Evolutionary conservation across 306 rosid species (phyloP), one percentile per base, ranked within the genome.

Genomic region (Trichosanthes cucumerina): DNA sequence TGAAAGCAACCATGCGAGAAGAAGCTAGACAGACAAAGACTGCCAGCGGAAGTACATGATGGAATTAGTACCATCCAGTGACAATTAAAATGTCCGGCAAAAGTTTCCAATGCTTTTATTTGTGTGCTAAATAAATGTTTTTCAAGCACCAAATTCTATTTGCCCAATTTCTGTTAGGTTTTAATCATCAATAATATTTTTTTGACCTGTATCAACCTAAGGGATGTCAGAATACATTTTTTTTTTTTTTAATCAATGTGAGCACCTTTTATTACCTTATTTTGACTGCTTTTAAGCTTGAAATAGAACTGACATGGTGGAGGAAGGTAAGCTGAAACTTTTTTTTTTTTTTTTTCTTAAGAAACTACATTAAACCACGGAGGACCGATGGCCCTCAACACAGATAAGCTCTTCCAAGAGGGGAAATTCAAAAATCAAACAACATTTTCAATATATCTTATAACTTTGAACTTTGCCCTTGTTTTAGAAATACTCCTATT

Each of bases 1-100:
- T 89, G 47, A 92, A 26, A 82, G 89, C 88, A 12, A 64, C 79
- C 50, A 73, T 68, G 83, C 87, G 92, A 80, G 86, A 88, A 83
- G 93, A 88, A 59, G 82, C 95, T 69, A 82, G 84, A 54, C 82
- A 85, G 75, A 85, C 83, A 13, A 58, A 71, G 24, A 71, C 79
- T 21, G 56, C 33, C 6, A 72, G 79, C 56, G 76, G 60, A 75
- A 81, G 82, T 80, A 81, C 86, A 58, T 78, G 74, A 81, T 33
- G 75, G 72, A 38, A 31, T 36, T 44, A 75, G 53, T 38, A 77
- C 5, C 3, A 13, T 86, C 80, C 52, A 65, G 68, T 81, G 69
- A 14, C 75, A 2, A 78, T 72, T 79, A 73, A 16, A 77, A 81
- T 66, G 73, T 46, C 73, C 73, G 81, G 62, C 70, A 69, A 81